Conservation (phyloP, 352 stramenopile species). For the Phytophthora pisi region DNA sequence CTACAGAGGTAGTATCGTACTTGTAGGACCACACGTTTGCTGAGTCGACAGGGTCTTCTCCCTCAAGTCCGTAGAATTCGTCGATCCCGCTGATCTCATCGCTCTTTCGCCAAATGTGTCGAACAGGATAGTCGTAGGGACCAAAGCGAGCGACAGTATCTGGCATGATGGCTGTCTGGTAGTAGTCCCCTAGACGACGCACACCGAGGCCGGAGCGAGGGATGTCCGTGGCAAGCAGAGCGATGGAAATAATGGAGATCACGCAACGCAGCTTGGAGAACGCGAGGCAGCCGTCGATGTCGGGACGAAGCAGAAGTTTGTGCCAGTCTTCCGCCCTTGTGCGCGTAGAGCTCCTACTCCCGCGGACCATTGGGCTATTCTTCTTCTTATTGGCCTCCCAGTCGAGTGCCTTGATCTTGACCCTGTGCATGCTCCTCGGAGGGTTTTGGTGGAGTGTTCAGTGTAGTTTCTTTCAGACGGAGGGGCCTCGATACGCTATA, state of each 20-base stretch:
- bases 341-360: neutral
- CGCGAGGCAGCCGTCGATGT: slow-evolving; percentile 33
- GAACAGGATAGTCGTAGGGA: slow-evolving; percentile 49
- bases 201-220: slow-evolving; percentile 52
- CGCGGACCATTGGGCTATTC: no score
- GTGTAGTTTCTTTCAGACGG: neutral
- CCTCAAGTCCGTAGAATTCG: slow-evolving; percentile 24
- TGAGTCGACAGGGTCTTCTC: slow-evolving; percentile 7
- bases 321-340: slow-evolving; percentile 9
- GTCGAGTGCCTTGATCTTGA: neutral
- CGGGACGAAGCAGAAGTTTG: slow-evolving; percentile 22
- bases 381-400: neutral
- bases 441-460: no score
- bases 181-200: slow-evolving; percentile 26
- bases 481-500: neutral
- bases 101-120: slow-evolving; percentile 32
- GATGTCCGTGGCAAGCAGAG: slow-evolving; percentile 53
- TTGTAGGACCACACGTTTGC: slow-evolving; percentile 41
- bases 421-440: neutral
- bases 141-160: slow-evolving; percentile 40
- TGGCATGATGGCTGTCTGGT: slow-evolving; percentile 20
- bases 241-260: slow-evolving; percentile 41
- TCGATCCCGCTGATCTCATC: slow-evolving; percentile 2
- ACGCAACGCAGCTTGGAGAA: slow-evolving; percentile 42
- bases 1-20: slow-evolving; percentile 45